Conservation (phyloP, 495 filamentous ascomycete genomes). For the Hyaloscypha hepaticicola region DNA sequence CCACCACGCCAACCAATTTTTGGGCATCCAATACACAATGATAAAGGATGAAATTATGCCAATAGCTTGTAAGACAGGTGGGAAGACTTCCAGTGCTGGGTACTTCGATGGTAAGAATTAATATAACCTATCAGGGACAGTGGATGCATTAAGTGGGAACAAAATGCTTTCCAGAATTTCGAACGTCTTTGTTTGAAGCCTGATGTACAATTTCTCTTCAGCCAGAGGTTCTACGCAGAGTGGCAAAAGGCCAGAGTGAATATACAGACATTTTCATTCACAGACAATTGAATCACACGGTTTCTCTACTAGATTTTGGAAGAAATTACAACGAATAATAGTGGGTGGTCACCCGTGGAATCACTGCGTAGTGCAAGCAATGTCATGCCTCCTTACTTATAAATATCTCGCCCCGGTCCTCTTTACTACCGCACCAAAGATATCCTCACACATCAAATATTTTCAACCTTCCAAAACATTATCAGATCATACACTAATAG, state of each 20-base stretch:
- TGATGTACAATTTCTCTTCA: slow-evolving; percentile 4
- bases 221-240: slow-evolving; percentile 30
- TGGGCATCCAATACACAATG: slow-evolving; percentile 60
- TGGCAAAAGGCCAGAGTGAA: slow-evolving; percentile 27
- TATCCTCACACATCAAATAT: too few relatives aligned
- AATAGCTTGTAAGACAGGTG: slow-evolving; percentile 38
- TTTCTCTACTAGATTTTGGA: too few relatives aligned
- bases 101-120: slow-evolving; percentile 62
- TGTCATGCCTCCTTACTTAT: too few relatives aligned
- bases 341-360: too few relatives aligned
- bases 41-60: slow-evolving; percentile 67
- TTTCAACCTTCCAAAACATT: too few relatives aligned
- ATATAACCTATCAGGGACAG: slow-evolving; percentile 49
- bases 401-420: too few relatives aligned
- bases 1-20: slow-evolving; percentile 63
- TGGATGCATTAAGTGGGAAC: slow-evolving; percentile 8
- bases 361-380: too few relatives aligned
- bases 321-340: too few relatives aligned
- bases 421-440: too few relatives aligned
- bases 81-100: slow-evolving; percentile 61
- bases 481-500: too few relatives aligned
- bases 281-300: too few relatives aligned
- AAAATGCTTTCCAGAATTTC: slow-evolving; percentile 2
- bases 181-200: slow-evolving; percentile 34
- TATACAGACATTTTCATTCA: too few relatives aligned